Base-by-base conservation (phyloP, 176 grass and related monocot genomes). In the Metroxylon sagu region DNA sequence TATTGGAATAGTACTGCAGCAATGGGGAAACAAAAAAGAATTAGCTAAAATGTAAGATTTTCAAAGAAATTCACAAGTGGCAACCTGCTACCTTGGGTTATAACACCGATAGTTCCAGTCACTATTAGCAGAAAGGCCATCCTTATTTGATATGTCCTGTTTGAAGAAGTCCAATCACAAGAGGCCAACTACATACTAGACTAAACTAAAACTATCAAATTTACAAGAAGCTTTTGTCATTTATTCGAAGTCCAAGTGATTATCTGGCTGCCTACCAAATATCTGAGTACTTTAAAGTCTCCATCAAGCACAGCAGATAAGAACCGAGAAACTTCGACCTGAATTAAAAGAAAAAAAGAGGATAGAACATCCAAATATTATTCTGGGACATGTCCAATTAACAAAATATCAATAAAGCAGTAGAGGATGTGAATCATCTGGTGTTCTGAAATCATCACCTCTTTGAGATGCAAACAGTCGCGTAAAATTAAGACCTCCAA, bases 401-500 rank as follows among this genome's bases (percentile, higher is more conserved):
- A 14, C 28, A 50, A 48, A 43, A 43, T 43, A 43, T 43, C 6
- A 2, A 29, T 16, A 59, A 15, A 50, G 25, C 15, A 18, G 7
- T 16, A 43, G 5, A 35, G 52, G 4, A 19, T 39, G 14, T 15
- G 23, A 59, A 39, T 4, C 19, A 57, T 8, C 19, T 50, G 17
- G 23, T 18, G 26, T 59, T 71, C 35, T 19, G 23, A 25, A 29
- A 7, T 15, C 26, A 29, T 70, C 23, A 70, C 68, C 28, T 71
- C 68, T 71, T 71, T 71, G 25, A 71, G 68, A 49, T 71, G 68
- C 54, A 71, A 50, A 50, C 68, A 71, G 21, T 71, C 68, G 19
- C 56, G 68, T 26, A 71, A 59, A 30, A 71, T 60, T 39, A 71
- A 71, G 39, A 52, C 43, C 48, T 71, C 68, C 31, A 71, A 49